phyloP scores from a whole-genome alignment of 345 rosid genomes.

The Gossypium thurberi region DNA sequence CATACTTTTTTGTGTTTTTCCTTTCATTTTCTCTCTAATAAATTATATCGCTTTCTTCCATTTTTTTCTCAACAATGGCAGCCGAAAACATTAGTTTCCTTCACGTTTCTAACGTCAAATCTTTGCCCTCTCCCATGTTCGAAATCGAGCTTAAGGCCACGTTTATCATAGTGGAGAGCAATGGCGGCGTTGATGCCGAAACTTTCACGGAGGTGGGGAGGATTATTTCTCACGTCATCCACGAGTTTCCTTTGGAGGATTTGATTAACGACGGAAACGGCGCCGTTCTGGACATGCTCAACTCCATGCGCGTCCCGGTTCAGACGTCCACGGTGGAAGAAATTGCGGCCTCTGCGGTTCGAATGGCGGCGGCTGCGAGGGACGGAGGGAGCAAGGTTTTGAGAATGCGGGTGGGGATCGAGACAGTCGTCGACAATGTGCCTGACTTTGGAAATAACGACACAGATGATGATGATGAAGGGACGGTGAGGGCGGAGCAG shows the following conservation, averaged over 20 bases:
- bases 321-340: neutral
- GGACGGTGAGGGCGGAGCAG: neutral
- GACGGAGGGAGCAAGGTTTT: neutral
- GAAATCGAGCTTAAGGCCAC: constrained; percentile 1
- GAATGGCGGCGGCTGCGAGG: neutral
- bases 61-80: neutral
- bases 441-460: neutral
- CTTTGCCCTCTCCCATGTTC: neutral
- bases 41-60: neutral
- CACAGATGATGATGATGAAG: neutral
- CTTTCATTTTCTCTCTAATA: neutral
- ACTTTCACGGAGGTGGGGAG: neutral
- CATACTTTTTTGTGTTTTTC: neutral
- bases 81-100: neutral
- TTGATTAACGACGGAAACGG: neutral
- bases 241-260: neutral
- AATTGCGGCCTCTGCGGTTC: neutral
- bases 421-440: neutral
- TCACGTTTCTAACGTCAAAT: neutral
- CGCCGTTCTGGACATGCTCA: neutral
- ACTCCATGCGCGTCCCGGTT: constrained; percentile 1
- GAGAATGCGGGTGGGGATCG: neutral
- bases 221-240: neutral
- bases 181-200: neutral
- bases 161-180: neutral